A percentile compares a stretch with the other conserved stretches of the same genome.
phyloP scores from a whole-genome alignment of 2,329 filamentous ascomycete species.

The Arachnomyces sp. region DNA sequence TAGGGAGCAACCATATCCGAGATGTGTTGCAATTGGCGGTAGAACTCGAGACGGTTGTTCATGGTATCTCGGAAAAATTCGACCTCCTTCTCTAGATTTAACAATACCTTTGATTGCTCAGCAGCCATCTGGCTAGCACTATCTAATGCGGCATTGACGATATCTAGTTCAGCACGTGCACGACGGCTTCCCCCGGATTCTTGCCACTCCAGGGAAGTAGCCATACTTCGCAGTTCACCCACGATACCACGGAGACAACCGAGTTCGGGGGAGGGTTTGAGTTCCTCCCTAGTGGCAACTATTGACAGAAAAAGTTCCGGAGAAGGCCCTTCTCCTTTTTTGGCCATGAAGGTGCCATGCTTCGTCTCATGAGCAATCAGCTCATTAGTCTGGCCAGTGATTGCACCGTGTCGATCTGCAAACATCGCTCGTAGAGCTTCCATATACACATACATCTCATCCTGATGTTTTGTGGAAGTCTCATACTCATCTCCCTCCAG shows the following conservation, averaged over 20 bases:
- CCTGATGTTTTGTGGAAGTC: slow-evolving; percentile 77
- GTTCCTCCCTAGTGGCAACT: slow-evolving; percentile 37
- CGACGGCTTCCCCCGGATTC: slow-evolving; percentile 47
- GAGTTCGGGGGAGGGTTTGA: slow-evolving; percentile 41
- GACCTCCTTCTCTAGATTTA: slow-evolving; percentile 55
- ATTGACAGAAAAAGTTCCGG: slow-evolving; percentile 55
- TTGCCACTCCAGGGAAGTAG: slow-evolving; percentile 53
- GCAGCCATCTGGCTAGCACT: slow-evolving; percentile 48
- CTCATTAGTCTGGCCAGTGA: slow-evolving; percentile 70
- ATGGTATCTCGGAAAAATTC: slow-evolving; percentile 69
- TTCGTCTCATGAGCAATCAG: slow-evolving; percentile 68
- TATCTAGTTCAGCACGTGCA: slow-evolving; percentile 54
- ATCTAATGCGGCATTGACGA: slow-evolving; percentile 58
- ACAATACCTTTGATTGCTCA: slow-evolving; percentile 46
- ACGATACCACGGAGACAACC: slow-evolving; percentile 65
- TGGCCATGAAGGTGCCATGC: slow-evolving; percentile 53
- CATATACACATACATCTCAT: slow-evolving; percentile 81
- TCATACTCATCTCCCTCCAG: slow-evolving; percentile 85
- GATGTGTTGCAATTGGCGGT: slow-evolving; percentile 81
- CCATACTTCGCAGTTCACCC: slow-evolving; percentile 59
- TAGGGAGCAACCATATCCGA: slow-evolving; percentile 78
- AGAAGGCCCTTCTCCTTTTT: slow-evolving; percentile 59
- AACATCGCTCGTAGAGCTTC: slow-evolving; percentile 67
- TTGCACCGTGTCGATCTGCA: slow-evolving; percentile 67
- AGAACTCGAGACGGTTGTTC: slow-evolving; percentile 83